Conservation (phyloP, 2,329 filamentous ascomycete genomes). For the Exophiala viscosa region DNA sequence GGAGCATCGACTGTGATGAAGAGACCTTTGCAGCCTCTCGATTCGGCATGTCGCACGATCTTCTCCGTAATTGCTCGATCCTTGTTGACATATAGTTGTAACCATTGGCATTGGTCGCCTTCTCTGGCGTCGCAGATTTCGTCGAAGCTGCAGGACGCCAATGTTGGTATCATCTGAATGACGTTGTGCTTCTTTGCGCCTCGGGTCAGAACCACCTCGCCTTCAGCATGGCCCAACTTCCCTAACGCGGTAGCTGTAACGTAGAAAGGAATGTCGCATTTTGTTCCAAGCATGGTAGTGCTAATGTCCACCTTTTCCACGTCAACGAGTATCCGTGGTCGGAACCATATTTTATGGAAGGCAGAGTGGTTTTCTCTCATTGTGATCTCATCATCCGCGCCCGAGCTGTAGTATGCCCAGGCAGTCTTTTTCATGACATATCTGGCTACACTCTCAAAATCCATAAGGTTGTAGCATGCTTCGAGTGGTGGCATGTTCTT, state of each 20-base stretch:
- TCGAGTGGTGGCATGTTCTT: slow-evolving; percentile 72
- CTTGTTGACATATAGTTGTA: slow-evolving; percentile 97
- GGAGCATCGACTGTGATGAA: slow-evolving; percentile 99
- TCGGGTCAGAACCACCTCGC: slow-evolving; percentile 84
- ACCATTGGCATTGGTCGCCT: slow-evolving; percentile 85
- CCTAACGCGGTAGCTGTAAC: slow-evolving; percentile 93
- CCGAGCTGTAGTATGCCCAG: slow-evolving; percentile 97
- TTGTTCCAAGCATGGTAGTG: slow-evolving; percentile 91
- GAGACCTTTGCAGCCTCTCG: slow-evolving; percentile 84
- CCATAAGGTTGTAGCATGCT: slow-evolving; percentile 89
- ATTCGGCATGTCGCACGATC: slow-evolving; percentile 89
- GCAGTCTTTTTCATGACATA: slow-evolving; percentile 92
- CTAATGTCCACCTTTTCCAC: slow-evolving; percentile 82
- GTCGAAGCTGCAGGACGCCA: slow-evolving; percentile 95
- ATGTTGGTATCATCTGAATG: slow-evolving; percentile 96
- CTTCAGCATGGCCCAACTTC: slow-evolving; percentile 85
- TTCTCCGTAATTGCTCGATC: slow-evolving; percentile 83
- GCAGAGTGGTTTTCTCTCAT: slow-evolving; percentile 92
- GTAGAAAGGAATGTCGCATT: slow-evolving; percentile 84
- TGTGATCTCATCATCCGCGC: slow-evolving; percentile 89
- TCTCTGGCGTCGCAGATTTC: slow-evolving; percentile 85
- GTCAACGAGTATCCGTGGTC: slow-evolving; percentile 81
- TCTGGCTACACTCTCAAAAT: slow-evolving; percentile 91
- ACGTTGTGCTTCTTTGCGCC: slow-evolving; percentile 83
- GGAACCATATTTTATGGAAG: slow-evolving; percentile 97